Evolutionary conservation across 2,329 filamentous ascomycete species (phyloP), one percentile per base, ranked within the genome.

Genomic region (Thyridium curvatum): DNA sequence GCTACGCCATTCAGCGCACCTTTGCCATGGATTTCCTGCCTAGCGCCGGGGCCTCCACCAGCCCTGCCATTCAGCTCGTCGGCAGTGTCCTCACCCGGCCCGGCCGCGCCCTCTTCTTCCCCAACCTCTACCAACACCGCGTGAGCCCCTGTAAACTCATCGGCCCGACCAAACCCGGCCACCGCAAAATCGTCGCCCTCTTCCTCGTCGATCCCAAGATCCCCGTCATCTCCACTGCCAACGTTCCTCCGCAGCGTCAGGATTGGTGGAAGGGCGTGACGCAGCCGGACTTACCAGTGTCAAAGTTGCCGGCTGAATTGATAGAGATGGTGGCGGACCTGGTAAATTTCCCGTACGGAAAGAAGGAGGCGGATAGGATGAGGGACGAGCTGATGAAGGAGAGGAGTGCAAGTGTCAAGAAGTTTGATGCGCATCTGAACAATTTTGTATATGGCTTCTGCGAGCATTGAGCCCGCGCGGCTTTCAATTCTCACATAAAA

Each of bases 161-260:
- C 18, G 71, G 82, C 44, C 49, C 49, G 0, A 68, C 65, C 0
- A 68, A 65, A 40, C 66, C 72, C 0, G 77, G 77, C 2, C 71
- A 80, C 48, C 61, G 72, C 13, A 71, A 73, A 46, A 71, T 81
- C 39, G 55, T 82, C 0, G 71, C 71, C 0, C 59, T 82, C 31
- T 82, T 72, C 51, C 63, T 83, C 2, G 69, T 82, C 3, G 77
- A 82, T 46, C 77, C 77, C 0, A 49, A 67, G 18, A 48, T 58
- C 5, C 65, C 65, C 6, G 62, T 82, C 35, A 61, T 74, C 9
- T 77, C 57, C 3, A 60, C 60, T 1, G 53, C 53, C 17, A 59
- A 60, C 26, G 59, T 64, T 13, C 62, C 62, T 12, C 61, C 63
- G 6, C 59, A 65, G 44, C 56, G 49, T 17, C 46, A 47, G 31